A percentile compares a stretch with the other conserved stretches of the same genome.
Evolutionary conservation across 164 flowering plant genomes (phyloP).

Genomic region (Akebia trifoliata): DNA sequence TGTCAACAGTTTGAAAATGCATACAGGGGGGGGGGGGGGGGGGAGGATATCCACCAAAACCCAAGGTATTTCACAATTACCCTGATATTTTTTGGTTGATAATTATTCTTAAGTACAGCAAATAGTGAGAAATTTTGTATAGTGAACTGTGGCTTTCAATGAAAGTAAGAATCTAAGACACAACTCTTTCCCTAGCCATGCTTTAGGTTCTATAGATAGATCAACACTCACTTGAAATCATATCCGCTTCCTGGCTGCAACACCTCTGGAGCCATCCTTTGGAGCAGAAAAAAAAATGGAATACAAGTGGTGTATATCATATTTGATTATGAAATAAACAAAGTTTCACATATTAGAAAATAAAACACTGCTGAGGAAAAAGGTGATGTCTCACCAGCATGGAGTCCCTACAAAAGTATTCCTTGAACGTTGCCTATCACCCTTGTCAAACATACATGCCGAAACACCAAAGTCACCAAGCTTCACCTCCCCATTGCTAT

Average conservation of each 20-base stretch:
- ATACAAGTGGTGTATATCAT: not conserved
- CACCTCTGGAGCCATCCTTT: constrained; percentile 99
- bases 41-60: no score
- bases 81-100: no score
- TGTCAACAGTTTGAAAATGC: no score
- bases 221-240: constrained; percentile 79
- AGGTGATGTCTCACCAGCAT: constrained; percentile 64
- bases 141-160: not conserved
- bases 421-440: constrained; percentile 90
- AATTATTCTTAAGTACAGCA: no score
- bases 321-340: not conserved
- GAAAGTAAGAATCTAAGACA: not conserved
- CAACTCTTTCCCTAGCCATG: not conserved
- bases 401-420: constrained; percentile 99
- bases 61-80: no score
- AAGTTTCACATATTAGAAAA: not conserved
- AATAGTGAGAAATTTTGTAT: not conserved
- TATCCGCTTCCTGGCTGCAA: constrained; percentile 96
- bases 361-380: not conserved
- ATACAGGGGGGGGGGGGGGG: no score
- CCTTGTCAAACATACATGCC: constrained; percentile 92
- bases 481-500: constrained; percentile 72
- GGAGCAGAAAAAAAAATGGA: constrained; percentile 12
- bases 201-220: constrained; percentile 1
- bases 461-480: constrained; percentile 99